Conservation (phyloP, 2,329 filamentous ascomycete genomes). For the Periconia sp. region DNA sequence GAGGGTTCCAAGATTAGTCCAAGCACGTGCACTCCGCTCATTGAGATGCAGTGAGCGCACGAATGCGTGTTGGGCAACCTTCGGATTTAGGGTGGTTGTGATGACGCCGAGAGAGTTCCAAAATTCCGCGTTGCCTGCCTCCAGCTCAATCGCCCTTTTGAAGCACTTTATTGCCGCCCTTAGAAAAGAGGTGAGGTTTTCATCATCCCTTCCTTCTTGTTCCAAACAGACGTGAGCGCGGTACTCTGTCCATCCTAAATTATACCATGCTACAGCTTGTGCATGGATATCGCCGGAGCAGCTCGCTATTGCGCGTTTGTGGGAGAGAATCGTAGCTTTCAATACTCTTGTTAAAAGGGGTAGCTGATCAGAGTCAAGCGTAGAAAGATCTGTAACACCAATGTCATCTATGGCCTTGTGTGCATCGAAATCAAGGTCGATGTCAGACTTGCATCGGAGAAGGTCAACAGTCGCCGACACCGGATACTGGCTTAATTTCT, state of each 20-base stretch:
- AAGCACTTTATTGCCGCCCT: conserved; percentile 87
- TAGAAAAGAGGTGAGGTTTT: conserved; percentile 68
- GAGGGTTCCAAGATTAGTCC: conserved; percentile 89
- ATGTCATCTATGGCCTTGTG: conserved; percentile 74
- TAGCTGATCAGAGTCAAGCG: conserved; percentile 21
- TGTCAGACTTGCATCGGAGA: conserved; percentile 57
- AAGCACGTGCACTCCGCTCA: conserved; percentile 80
- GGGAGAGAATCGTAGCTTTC: conserved; percentile 77
- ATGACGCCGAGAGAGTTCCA: conserved; percentile 96
- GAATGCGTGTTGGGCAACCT: conserved; percentile 91
- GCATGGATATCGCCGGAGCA: conserved; percentile 79
- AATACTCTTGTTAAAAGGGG: conserved; percentile 62
- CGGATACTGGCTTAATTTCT: conserved; percentile 69
- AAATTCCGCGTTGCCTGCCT: conserved; percentile 92
- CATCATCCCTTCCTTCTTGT: conserved; percentile 29
- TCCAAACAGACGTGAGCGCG: conserved; percentile 74
- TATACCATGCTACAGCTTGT: conserved; percentile 96
- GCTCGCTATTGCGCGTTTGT: conserved; percentile 82
- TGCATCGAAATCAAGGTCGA: conserved; percentile 60
- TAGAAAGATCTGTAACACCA: conserved; percentile 47
- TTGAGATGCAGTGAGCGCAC: conserved; percentile 92
- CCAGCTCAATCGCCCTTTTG: conserved; percentile 93
- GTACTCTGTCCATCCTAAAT: conserved; percentile 92
- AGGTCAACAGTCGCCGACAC: conserved; percentile 62
- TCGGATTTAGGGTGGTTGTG: conserved; percentile 83